Base-by-base conservation (phyloP, 2,329 filamentous ascomycete species). In the Teratosphaeria nubilosa region DNA sequence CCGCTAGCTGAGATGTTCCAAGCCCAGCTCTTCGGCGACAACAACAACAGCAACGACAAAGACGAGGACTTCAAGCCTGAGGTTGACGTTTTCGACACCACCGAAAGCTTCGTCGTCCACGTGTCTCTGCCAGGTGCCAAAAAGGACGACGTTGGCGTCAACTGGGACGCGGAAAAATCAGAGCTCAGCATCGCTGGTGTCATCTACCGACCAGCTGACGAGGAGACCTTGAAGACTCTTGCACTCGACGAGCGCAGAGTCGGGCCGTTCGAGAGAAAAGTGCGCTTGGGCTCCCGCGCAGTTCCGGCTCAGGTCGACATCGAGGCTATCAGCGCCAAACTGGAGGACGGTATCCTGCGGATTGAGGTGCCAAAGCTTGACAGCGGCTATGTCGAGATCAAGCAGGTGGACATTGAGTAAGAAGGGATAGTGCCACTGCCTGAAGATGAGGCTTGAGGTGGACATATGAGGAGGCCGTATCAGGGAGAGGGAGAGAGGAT, bases 311-410 rank as follows among this genome's bases (percentile, higher is more conserved):
- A 81, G 62, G 76, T 94, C 16, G 86, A 91, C 65, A 81, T 78
- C 1, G 80, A 86, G 54, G 78, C 74, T 25, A 92, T 94, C 68
- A 80, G 78, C 2, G 88, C 89, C 2, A 90, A 84, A 74, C 79
- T 95, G 74, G 86, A 90, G 71, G 87, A 94, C 69, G 90, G 90
- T 5, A 76, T 95, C 1, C 72, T 95, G 64, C 77, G 86, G 37
- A 79, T 95, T n/a, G 84, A 82, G n/a, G 82, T 95, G 1, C 88
- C 88, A 7, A 91, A 90, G 77, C 67, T 82, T 7, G 83, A 87
- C 68, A 82, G 78, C 72, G 83, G 83, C 64, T 86, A 83, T 64
- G 78, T 79, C 9, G 76, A 79, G 66, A 73, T 81, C 25, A 77
- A 75, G 67, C 80, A 79, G 70, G 76, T 81, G 20, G 77, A 79